Base-by-base conservation (phyloP, 140 eudicot genomes). In the Bidens hawaiensis region DNA sequence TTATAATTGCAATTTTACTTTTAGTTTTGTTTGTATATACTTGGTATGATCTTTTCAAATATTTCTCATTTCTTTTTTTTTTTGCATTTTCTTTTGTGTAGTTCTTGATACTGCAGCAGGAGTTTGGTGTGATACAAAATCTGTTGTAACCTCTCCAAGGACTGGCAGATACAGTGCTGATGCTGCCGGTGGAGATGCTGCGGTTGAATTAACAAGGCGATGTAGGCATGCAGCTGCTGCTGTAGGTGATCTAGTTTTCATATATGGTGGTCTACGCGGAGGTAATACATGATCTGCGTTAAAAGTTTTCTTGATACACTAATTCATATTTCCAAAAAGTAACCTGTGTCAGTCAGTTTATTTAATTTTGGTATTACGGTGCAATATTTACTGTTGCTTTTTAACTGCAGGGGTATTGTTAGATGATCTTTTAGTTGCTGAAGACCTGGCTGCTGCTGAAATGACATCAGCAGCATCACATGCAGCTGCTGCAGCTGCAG, bases 51-150 rank as follows among this genome's bases (percentile, higher is more conserved):
- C 3, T 8, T 69, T 65, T 64, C 41, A 60, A 47, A 59, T 59
- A 50, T 48, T 46, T 40, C 52, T 71, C 56, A 61, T 26, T 15
- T 54, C 26, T 15, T 17, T 46, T 15, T 15, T 17, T 46, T 15
- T 23, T 23, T 23, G 26, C 38, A 6, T 5, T 70, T 17, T 57
- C 51, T 31, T 66, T 36, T 70, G 73, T 83, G 26, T 70, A 88
- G 99, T 93, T 71, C 83, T 93, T 83, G 99, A 93, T 76, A 93
- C 99, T 58, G 96, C 99, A 40, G 99, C 99, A 51, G 99, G 99
- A 69, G 99, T 93, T n/a, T 88, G 96, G 99, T 93, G 99, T 36
- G 99, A 93, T 75, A 88, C 99, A 12, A 88, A 85, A 72, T 88
- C 99, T 47, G 99, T 93, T 47, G 96, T 93, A 49, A 93, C 99